These are phyloP conservation scores for Naganishia albida DNA, from an alignment of 1,284 basidiomycete genomes.

Conservation along the genomic window DNA sequence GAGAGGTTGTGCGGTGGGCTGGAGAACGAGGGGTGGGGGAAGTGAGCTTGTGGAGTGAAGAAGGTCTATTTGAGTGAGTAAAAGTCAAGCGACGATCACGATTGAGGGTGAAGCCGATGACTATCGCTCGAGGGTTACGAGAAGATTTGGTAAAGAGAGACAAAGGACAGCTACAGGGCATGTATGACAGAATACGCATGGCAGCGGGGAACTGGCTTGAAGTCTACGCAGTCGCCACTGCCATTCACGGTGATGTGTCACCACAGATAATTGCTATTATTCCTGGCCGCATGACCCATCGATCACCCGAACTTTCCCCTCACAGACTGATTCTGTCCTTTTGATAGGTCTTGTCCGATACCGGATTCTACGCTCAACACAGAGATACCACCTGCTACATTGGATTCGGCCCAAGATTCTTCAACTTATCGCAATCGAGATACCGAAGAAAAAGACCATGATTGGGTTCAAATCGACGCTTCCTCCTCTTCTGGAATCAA, in stretches of 20 bases:
- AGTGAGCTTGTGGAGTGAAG: conserved; percentile 42
- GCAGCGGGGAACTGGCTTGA: no score
- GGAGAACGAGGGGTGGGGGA: conserved; percentile 41
- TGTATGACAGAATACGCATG: no score
- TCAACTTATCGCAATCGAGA: not conserved
- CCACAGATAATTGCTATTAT: no score
- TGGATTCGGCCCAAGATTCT: not conserved
- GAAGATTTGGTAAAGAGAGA: no score
- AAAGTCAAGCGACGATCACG: no score
- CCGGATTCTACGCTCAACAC: not conserved
- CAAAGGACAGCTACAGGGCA: no score
- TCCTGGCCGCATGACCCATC: no score
- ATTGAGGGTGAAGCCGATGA: no score
- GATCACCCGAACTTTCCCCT: conserved; percentile 18
- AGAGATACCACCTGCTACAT: not conserved
- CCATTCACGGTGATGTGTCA: no score
- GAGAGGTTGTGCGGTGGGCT: conserved; percentile 39
- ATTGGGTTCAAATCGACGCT: conserved; percentile 15
- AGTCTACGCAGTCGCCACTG: no score
- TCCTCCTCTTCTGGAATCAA: not conserved
- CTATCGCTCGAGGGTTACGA: no score
- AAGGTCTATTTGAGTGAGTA: conserved; percentile 10
- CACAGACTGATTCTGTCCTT: conserved; percentile 24
- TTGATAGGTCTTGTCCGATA: conserved; percentile 29
- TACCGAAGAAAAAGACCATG: conserved; percentile 15